phyloP scores from a whole-genome alignment of 1,284 basidiomycete genomes.

The Sanghuangporus baumii region DNA sequence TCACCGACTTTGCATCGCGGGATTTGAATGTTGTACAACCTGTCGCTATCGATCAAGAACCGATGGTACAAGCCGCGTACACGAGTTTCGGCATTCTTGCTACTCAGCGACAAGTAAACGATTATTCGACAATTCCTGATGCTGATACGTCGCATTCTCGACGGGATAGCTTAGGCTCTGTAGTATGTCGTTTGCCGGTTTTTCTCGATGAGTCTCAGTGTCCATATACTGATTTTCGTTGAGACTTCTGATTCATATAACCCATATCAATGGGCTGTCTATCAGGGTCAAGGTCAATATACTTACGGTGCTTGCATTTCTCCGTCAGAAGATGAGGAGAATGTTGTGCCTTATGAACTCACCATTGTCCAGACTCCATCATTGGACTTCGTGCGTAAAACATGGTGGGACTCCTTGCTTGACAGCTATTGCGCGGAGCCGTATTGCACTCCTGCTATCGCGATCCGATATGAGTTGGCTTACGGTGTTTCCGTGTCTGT shows the following conservation, averaged over 20 bases:
- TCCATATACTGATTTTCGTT: background rate
- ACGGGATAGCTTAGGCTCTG: background rate
- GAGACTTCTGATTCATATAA: constrained; percentile 5
- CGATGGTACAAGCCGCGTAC: background rate
- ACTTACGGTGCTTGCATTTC: background rate
- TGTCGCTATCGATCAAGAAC: background rate
- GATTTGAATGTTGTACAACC: background rate
- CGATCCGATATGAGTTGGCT: background rate
- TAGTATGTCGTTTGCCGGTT: constrained; percentile 1
- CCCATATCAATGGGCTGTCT: constrained; percentile 13
- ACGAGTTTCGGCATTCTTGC: background rate
- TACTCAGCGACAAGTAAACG: background rate
- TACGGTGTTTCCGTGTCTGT: constrained; percentile 21
- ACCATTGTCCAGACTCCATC: constrained; percentile 43
- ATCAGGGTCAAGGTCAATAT: background rate
- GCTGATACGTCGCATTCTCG: background rate
- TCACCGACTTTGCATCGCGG: background rate
- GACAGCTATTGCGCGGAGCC: constrained; percentile 44
- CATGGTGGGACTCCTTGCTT: constrained; percentile 73
- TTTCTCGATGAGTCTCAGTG: background rate
- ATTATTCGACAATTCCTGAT: background rate
- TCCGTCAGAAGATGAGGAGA: constrained; percentile 18
- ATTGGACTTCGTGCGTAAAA: constrained; percentile 57
- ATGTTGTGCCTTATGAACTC: constrained; percentile 21
- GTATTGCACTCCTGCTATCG: constrained; percentile 7